Evolutionary conservation across 306 rosid species (phyloP), one percentile per base, ranked within the genome.

Genomic region (Cucumis melo): DNA sequence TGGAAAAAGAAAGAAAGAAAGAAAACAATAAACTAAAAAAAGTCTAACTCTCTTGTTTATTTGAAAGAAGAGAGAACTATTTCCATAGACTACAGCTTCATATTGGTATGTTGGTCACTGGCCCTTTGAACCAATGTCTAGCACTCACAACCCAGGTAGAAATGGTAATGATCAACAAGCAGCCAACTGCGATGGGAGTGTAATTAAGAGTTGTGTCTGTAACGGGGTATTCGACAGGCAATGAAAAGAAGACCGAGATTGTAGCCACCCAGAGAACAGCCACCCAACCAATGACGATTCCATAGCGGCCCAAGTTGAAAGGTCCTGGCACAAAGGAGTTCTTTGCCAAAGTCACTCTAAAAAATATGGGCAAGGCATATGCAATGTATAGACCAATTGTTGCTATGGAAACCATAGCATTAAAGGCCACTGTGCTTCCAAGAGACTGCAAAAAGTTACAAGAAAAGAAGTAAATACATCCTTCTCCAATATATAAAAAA

Each of bases 331-430:
- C 54, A 48, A 92, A 90, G 60, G 84, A 83, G 61, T 85, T 92
- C 79, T 50, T 82, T 29, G 99, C 96, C 89, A 94, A 76, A 21
- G 97, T 94, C 74, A 94, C 96, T 76, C 96, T 87, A 48, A 90
- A 88, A 85, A 92, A 90, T 80, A 94, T 94, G 39, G 99, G 99
- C 8, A 94, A 48, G 17, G 96, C 99, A 87, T 94, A 94, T 29
- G 93, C 96, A 82, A 94, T 94, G 76, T 92, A 94, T 62, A 92
- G 89, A 53, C 98, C 99, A 53, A 94, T 90, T 4, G 89, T 90
- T 77, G 98, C 96, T 79, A 94, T 89, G 32, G 99, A 94, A 41
- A 94, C 96, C 99, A 94, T 94, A 39, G 99, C 99, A 16, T 89
- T 82, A 80, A 92, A 94, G 61, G 99, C 99, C 70, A 94, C 99